Evolutionary conservation across 805 yeast species (phyloP).

Genomic region (Wickerhamomyces tratensis): DNA sequence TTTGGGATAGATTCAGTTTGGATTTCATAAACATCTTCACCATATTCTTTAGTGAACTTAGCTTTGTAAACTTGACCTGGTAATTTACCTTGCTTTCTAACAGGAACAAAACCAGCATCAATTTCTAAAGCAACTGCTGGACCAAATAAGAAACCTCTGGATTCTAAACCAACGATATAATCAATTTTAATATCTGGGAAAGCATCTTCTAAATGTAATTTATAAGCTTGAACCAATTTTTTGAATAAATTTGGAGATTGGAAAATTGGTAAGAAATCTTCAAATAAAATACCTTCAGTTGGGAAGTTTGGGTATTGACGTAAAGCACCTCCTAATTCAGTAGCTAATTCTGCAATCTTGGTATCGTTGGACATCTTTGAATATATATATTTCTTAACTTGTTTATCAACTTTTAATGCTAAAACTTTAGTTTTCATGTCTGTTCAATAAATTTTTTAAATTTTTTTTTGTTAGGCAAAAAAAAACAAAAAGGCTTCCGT

Average conservation of each 20-base stretch:
- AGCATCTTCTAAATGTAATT: constrained; percentile 52
- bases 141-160: constrained; percentile 95
- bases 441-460: too few species aligned
- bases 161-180: constrained; percentile 88
- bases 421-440: too few species aligned
- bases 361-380: not conserved
- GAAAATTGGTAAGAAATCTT: constrained; percentile 94
- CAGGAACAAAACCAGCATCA: constrained; percentile 87
- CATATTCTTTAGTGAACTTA: constrained; percentile 84
- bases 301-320: constrained; percentile 94
- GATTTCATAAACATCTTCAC: constrained; percentile 80
- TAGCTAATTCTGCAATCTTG: constrained; percentile 22
- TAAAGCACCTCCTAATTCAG: constrained; percentile 41
- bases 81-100: constrained; percentile 90
- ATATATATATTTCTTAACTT: too few species aligned
- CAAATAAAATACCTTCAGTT: constrained; percentile 82
- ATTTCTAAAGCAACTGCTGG: constrained; percentile 89
- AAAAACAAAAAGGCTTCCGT: too few species aligned
- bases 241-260: constrained; percentile 73
- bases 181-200: constrained; percentile 59
- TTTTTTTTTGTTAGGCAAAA: too few species aligned
- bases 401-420: too few species aligned
- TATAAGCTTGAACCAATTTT: constrained; percentile 72
- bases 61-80: constrained; percentile 78
- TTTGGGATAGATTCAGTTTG: constrained; percentile 73